phyloP scores from a whole-genome alignment of 805 yeast species.

The Crinitomyces ghanaensis region DNA sequence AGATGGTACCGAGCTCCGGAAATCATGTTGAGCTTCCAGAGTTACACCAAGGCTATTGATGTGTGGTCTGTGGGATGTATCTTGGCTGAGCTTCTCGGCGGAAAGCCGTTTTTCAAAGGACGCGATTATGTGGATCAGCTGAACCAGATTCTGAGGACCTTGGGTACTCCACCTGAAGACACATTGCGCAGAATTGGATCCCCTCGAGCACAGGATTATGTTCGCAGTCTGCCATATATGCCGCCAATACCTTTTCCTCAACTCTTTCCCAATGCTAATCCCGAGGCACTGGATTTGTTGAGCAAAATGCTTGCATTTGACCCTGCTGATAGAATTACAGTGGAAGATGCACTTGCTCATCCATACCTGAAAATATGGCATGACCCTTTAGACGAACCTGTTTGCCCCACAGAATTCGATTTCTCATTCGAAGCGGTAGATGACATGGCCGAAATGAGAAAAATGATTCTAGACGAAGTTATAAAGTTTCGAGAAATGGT shows the following conservation, averaged over 20 bases:
- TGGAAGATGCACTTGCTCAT: constrained; percentile 78
- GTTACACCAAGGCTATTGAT: constrained; percentile 93
- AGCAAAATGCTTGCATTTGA: constrained; percentile 76
- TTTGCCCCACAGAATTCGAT: constrained; percentile 70
- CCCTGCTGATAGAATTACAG: constrained; percentile 74
- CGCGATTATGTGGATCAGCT: constrained; percentile 93
- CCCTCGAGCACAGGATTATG: constrained; percentile 82
- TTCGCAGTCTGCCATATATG: constrained; percentile 74
- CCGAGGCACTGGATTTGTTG: constrained; percentile 71
- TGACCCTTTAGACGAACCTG: constrained; percentile 79
- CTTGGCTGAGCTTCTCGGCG: constrained; percentile 83
- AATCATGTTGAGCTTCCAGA: constrained; percentile 87
- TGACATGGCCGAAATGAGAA: constrained; percentile 63
- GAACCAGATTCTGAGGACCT: constrained; percentile 69
- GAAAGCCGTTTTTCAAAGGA: constrained; percentile 87
- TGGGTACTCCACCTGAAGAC: constrained; percentile 85
- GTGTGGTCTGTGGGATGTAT: constrained; percentile 98
- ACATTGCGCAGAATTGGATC: constrained; percentile 47
- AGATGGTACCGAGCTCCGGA: constrained; percentile 99
- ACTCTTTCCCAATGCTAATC: constrained; percentile 77
- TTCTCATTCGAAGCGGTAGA: constrained; percentile 78
- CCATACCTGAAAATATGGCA: constrained; percentile 87
- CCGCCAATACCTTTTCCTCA: constrained; percentile 61
- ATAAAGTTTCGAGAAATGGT: constrained; percentile 67
- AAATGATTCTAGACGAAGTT: constrained; percentile 74